Evolutionary conservation across 2,329 filamentous ascomycete species (phyloP).

Genomic region (Neurospora sp.): DNA sequence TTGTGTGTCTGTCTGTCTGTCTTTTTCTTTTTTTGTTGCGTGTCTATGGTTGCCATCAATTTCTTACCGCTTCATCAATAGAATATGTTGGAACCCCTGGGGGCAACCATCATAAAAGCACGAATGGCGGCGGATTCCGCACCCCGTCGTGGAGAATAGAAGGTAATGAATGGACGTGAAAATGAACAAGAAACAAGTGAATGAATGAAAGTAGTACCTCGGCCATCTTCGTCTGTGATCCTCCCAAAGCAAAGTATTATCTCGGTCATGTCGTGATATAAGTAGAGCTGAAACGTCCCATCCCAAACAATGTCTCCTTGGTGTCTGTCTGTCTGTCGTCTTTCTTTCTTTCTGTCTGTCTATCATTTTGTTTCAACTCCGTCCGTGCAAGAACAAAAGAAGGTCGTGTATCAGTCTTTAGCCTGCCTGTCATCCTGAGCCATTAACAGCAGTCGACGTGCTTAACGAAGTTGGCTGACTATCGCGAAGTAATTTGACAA

Average conservation of each 20-base stretch:
- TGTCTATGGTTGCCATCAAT: background rate
- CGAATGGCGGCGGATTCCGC: background rate
- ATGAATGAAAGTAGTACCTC: background rate
- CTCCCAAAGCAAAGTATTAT: background rate
- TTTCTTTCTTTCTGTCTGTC: background rate
- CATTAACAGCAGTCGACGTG: slow-evolving; percentile 5
- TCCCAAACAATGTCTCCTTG: background rate
- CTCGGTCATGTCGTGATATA: background rate
- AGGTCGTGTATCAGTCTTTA: background rate
- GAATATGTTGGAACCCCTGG: background rate
- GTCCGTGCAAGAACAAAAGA: background rate
- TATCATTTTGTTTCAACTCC: background rate
- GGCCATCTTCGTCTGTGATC: background rate
- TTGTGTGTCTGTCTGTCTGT: background rate
- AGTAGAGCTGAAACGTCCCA: background rate
- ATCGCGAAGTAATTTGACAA: slow-evolving; percentile 11
- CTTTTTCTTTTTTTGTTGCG: background rate
- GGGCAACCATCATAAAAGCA: background rate
- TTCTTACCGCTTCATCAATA: background rate
- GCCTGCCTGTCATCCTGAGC: background rate
- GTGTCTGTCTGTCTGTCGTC: background rate
- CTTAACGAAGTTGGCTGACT: slow-evolving; percentile 2
- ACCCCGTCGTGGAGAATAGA: background rate
- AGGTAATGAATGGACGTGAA: background rate
- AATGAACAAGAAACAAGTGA: background rate